A percentile compares a stretch with the other conserved stretches of the same genome.
phyloP scores from a whole-genome alignment of 139 green algal species.

The Asterochloris sp. region DNA sequence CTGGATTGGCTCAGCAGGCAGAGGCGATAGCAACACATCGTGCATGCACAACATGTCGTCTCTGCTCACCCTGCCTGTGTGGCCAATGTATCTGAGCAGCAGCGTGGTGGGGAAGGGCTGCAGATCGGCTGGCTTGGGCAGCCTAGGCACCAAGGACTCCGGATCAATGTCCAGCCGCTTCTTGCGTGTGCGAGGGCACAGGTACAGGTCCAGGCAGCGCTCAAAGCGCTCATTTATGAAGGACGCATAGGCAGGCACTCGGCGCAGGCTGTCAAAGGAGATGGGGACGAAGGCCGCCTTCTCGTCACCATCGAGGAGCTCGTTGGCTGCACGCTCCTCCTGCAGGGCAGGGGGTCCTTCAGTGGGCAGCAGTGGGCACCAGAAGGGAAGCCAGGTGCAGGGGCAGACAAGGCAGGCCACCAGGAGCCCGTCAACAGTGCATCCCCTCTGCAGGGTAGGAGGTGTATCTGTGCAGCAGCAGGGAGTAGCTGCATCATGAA shows the following conservation, averaged over 20 bases:
- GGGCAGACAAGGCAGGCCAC: too few species aligned
- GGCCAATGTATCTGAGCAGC: constrained; percentile 72
- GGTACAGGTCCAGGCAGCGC: constrained; percentile 97
- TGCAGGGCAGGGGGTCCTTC: constrained; percentile 18
- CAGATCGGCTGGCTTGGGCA: constrained; percentile 91
- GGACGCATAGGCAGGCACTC: constrained; percentile 72
- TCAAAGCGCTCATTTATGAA: constrained; percentile 98
- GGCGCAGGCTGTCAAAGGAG: constrained; percentile 55
- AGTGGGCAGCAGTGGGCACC: too few species aligned
- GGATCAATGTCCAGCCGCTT: constrained; percentile 73
- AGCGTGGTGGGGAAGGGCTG: constrained; percentile 88
- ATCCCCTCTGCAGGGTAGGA: too few species aligned
- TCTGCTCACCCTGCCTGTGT: constrained; percentile 55
- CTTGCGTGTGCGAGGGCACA: constrained; percentile 81
- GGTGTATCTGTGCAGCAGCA: too few species aligned
- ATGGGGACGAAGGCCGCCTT: constrained; percentile 61
- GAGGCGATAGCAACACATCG: neutral
- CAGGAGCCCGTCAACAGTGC: too few species aligned
- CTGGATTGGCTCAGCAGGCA: neutral
- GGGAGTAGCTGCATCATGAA: too few species aligned
- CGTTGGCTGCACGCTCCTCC: constrained; percentile 73
- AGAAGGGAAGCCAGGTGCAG: too few species aligned
- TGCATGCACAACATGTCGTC: too few species aligned
- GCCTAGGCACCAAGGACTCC: constrained; percentile 82
- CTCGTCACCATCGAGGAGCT: constrained; percentile 76